These are phyloP conservation scores for Diaporthe ilicicola DNA, from an alignment of 2,329 filamentous ascomycete species.

Conservation along the genomic window DNA sequence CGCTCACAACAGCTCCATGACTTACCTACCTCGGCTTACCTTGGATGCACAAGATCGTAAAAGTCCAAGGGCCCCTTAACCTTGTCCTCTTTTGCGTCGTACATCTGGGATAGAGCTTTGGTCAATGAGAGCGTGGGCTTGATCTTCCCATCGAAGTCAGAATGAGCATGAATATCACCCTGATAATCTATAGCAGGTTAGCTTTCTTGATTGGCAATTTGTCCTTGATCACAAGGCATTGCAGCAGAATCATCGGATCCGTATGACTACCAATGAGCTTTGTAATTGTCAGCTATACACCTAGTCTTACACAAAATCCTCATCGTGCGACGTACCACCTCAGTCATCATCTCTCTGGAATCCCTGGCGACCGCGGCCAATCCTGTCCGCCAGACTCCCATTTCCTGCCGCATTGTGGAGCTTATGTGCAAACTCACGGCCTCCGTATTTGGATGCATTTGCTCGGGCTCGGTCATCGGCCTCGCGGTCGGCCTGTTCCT, in stretches of 20 bases:
- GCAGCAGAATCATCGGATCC: neutral
- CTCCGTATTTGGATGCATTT: conserved; percentile 67
- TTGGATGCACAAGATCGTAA: too few species aligned
- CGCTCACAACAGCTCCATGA: neutral
- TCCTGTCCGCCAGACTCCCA: conserved; percentile 60
- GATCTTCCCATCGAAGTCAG: neutral
- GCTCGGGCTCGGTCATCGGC: conserved; percentile 72
- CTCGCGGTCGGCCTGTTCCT: conserved; percentile 70
- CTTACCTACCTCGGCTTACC: conserved; percentile 1
- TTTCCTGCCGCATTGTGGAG: conserved; percentile 67
- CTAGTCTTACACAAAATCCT: neutral
- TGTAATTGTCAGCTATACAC: conserved; percentile 2
- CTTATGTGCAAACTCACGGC: conserved; percentile 70
- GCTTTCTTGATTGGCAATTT: neutral
- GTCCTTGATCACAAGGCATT: neutral
- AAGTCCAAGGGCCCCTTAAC: too few species aligned
- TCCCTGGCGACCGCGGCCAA: conserved; percentile 57
- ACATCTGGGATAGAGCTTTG: too few species aligned
- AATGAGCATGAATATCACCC: neutral
- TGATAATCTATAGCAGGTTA: neutral
- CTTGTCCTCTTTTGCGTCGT: too few species aligned
- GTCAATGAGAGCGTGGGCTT: neutral
- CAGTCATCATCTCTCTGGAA: conserved; percentile 57
- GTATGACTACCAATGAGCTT: neutral
- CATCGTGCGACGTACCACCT: conserved; percentile 15